A percentile compares a stretch with the other conserved stretches of the same genome.
Evolutionary conservation across 768 basidiomycete genomes (phyloP).

Genomic region (Tulasnella sp.): DNA sequence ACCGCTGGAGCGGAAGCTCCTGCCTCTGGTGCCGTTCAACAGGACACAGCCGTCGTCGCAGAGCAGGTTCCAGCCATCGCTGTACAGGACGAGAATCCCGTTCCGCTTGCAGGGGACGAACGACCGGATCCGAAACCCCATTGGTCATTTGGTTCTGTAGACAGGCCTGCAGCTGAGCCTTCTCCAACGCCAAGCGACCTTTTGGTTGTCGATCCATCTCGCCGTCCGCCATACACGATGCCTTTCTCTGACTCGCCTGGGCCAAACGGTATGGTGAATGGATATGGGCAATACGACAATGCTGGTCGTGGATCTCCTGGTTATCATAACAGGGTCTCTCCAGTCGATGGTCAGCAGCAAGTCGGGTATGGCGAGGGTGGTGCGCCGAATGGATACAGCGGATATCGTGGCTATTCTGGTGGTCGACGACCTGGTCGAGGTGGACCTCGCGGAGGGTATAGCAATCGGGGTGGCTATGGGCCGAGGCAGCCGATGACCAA

Average conservation of each 20-base stretch:
- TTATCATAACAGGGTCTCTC: not conserved
- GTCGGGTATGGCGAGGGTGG: not conserved
- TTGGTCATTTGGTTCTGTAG: conserved; percentile 10
- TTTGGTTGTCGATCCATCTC: not conserved
- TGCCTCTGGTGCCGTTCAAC: not conserved
- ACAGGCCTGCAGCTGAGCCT: not conserved
- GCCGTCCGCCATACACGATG: not conserved
- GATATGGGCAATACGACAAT: not conserved
- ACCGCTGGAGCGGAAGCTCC: not conserved
- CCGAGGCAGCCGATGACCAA: not conserved
- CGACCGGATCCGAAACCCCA: not conserved
- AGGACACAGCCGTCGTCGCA: not conserved
- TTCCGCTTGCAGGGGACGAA: not conserved
- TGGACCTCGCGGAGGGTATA: not conserved
- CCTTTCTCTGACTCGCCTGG: not conserved
- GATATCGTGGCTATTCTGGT: not conserved
- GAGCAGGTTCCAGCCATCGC: not conserved
- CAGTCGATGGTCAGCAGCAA: not conserved
- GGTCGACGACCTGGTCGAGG: not conserved
- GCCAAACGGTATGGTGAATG: not conserved
- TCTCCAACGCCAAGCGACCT: not conserved
- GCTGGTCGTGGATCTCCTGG: not conserved
- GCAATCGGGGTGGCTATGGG: conserved; percentile 8
- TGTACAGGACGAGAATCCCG: not conserved
- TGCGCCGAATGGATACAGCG: not conserved